These are phyloP conservation scores for Leucoagaricus sp. DNA, from an alignment of 1,284 basidiomycete species.

Conservation along the genomic window DNA sequence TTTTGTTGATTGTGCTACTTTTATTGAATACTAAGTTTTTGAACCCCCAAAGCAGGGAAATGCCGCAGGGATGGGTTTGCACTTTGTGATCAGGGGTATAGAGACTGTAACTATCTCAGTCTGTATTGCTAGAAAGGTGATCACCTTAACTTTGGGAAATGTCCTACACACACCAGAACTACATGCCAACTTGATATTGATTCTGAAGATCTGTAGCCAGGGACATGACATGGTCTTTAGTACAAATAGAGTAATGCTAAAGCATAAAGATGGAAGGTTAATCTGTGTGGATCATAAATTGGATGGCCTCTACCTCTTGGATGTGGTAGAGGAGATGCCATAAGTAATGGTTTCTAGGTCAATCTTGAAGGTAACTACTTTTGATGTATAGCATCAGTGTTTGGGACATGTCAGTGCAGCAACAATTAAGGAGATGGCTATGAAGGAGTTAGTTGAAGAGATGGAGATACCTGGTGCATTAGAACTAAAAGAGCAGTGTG, in stretches of 20 bases:
- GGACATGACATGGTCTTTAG: constrained; percentile 16
- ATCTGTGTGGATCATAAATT: neutral
- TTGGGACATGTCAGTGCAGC: constrained; percentile 20
- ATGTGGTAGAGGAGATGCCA: neutral
- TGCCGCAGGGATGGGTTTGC: constrained; percentile 17
- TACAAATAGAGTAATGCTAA: constrained; percentile 1
- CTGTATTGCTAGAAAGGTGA: constrained; percentile 1
- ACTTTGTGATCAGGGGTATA: constrained; percentile 21
- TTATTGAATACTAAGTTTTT: constrained; percentile 18
- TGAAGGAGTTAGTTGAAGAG: constrained; percentile 20
- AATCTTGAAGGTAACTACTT: constrained; percentile 17
- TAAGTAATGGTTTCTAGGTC: neutral
- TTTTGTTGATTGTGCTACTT: constrained; percentile 19
- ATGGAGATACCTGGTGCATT: constrained; percentile 14
- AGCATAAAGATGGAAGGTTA: neutral
- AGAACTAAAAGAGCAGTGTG: constrained; percentile 14
- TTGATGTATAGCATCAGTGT: constrained; percentile 24
- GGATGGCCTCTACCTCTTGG: neutral
- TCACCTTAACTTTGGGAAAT: constrained; percentile 22
- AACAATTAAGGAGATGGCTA: constrained; percentile 14
- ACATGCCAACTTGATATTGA: constrained; percentile 22
- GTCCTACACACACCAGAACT: constrained; percentile 23
- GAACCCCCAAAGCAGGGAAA: constrained; percentile 9
- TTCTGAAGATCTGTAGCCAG: constrained; percentile 12
- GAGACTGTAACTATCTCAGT: constrained; percentile 19